A percentile compares a stretch with the other conserved stretches of the same genome.
Evolutionary conservation across 148 eudicot genomes (phyloP).

Genomic region (Selenicereus undatus): DNA sequence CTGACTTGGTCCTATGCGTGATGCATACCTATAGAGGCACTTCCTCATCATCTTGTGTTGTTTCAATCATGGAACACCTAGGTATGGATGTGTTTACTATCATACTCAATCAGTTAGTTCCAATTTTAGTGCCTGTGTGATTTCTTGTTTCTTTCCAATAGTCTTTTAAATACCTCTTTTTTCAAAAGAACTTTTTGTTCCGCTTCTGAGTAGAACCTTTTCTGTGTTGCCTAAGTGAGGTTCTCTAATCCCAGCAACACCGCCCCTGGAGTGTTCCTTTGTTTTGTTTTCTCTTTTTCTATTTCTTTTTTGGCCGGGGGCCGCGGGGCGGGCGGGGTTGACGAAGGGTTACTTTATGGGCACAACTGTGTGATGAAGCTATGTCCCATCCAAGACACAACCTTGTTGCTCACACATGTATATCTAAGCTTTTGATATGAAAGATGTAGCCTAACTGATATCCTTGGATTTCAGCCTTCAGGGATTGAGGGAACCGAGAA

Average conservation of each 20-base stretch:
- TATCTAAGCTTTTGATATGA: not conserved
- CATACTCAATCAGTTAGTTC: not conserved
- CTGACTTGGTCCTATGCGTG: not conserved
- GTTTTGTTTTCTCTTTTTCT: too few relatives aligned
- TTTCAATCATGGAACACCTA: too few relatives aligned
- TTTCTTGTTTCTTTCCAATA: not conserved
- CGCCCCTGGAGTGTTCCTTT: too few relatives aligned
- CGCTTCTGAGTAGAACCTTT: too few relatives aligned
- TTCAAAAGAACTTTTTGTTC: too few relatives aligned
- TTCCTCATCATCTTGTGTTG: too few relatives aligned
- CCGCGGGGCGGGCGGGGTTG: not conserved
- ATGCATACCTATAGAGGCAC: too few relatives aligned
- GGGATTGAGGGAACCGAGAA: not conserved
- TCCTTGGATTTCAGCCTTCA: not conserved
- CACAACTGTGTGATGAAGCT: not conserved
- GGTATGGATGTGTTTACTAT: not conserved
- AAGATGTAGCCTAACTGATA: not conserved
- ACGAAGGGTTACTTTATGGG: not conserved
- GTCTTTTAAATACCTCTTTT: too few relatives aligned
- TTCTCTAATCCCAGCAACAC: too few relatives aligned
- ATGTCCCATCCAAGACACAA: not conserved
- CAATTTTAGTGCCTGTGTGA: not conserved
- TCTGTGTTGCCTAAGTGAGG: too few relatives aligned
- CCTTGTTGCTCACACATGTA: not conserved
- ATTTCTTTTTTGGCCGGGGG: not conserved